Conservation (phyloP, 75 land plant species). For the Selaginella tamariscina region DNA sequence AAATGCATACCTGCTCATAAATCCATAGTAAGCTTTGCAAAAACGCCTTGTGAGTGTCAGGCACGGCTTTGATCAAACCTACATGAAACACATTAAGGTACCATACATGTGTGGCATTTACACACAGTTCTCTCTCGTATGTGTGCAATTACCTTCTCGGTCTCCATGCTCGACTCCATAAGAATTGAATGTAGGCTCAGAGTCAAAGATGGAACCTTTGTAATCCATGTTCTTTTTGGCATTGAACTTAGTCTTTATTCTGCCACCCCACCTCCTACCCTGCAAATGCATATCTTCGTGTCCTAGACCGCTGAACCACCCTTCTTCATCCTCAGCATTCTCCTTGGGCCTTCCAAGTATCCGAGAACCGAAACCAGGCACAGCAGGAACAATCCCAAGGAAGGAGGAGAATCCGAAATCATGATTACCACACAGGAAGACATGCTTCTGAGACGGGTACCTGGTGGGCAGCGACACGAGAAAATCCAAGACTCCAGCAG, state of each 20-base stretch:
- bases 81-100: conserved; percentile 12
- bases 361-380: conserved; percentile 13
- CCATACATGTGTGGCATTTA: no score
- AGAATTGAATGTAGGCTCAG: conserved; percentile 71
- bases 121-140: no score
- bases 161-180: conserved; percentile 89
- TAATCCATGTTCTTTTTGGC: conserved; percentile 49
- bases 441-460: conserved; percentile 68
- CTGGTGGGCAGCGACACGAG: conserved; percentile 44
- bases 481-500: conserved; percentile 64
- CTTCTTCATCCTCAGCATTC: conserved; percentile 53
- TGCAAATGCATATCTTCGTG: conserved; percentile 67
- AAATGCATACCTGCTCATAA: conserved; percentile 60
- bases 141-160: conserved; percentile 44
- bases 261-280: conserved; percentile 87
- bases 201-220: conserved; percentile 80
- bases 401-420: conserved; percentile 86
- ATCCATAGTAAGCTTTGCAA: conserved; percentile 69
- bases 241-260: conserved; percentile 36
- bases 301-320: conserved; percentile 73
- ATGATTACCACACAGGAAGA: conserved; percentile 88
- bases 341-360: conserved; percentile 12
- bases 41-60: conserved; percentile 62
- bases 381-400: conserved; percentile 45
- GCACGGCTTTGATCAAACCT: conserved; percentile 71